Evolutionary conservation across 805 yeast species (phyloP).

Genomic region (Jamesozyma piceae): DNA sequence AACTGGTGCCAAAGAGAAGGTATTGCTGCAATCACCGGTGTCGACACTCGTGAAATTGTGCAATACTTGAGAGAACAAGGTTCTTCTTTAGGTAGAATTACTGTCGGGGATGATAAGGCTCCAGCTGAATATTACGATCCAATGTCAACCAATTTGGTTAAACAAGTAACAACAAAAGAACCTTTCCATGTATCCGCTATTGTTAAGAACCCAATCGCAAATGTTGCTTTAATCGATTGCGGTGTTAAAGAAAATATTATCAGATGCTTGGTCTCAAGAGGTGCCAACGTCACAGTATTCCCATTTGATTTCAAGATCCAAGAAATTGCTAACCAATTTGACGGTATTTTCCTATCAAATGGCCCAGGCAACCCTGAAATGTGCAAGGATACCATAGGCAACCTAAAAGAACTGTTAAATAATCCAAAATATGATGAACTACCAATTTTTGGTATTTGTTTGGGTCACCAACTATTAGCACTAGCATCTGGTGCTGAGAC

Average conservation of each 20-base stretch:
- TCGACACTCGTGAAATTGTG: conserved; percentile 92
- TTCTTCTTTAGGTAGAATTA: conserved; percentile 81
- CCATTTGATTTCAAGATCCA: conserved; percentile 93
- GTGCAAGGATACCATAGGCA: conserved; percentile 67
- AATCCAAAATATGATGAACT: conserved; percentile 43
- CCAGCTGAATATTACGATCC: conserved; percentile 71
- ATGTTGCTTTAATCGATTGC: conserved; percentile 91
- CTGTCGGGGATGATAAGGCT: conserved; percentile 46
- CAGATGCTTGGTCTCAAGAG: conserved; percentile 88
- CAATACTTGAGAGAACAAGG: conserved; percentile 92
- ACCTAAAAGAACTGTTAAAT: conserved; percentile 63
- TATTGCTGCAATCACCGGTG: conserved; percentile 93
- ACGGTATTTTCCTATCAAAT: conserved; percentile 88
- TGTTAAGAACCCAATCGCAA: conserved; percentile 36
- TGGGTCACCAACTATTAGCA: conserved; percentile 95
- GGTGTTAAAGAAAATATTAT: conserved; percentile 97
- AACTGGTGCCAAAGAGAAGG: conserved; percentile 97
- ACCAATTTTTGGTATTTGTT: conserved; percentile 95
- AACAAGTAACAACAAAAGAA: conserved; percentile 87
- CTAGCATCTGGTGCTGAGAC: conserved; percentile 93
- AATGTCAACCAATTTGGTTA: conserved; percentile 78
- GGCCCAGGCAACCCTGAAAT: conserved; percentile 98
- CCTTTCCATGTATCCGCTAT: conserved; percentile 82
- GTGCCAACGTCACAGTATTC: conserved; percentile 92
- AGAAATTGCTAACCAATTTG: conserved; percentile 82